Evolutionary conservation across 352 stramenopile genomes (phyloP), one percentile per base, ranked within the genome.

Genomic region (Pythium phragmiticola): DNA sequence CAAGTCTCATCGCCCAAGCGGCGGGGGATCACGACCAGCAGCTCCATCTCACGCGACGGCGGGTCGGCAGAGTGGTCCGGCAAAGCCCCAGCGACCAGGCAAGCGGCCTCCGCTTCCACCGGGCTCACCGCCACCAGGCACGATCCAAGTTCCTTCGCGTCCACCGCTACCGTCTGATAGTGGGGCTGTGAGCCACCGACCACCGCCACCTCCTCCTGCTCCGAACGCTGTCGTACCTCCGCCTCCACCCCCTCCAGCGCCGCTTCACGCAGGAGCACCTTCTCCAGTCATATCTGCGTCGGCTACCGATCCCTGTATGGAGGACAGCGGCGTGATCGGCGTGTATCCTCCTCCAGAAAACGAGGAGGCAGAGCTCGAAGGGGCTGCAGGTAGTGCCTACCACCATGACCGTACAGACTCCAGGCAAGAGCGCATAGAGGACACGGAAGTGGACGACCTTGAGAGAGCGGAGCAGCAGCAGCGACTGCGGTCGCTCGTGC

Each of bases 91-190:
- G 55, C 76, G 81, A 42, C 81, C 77, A 54, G 83, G 83, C 0
- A 90, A 92, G 56, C 76, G 81, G 19, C 83, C 83, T 3, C 80
- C 81, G 8, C 58, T 90, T 42, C 83, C 83, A 3, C 41, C 66
- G 3, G 76, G 76, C 7, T 79, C 81, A 47, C 80, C 80, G 7
- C 83, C 83, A 11, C 73, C 81, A 42, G 68, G 72, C 4, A 85
- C 73, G 14, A 90, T 92, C 36, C 80, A 88, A 57, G 72, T 92
- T 11, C 81, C 83, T 14, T 23, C 42, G 1, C 67, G 77, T 60
- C 83, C 83, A 5, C 83, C 83, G n/a, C 49, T 92, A 28, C 83
- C 83, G 43, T 30, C 46, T 1, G 41, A 19, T 14, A 65, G 41
- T 23, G 80, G 70, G 8, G 46, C 62, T 0, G 48, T 63, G 60